Evolutionary conservation across 75 land plant species (phyloP), one percentile per base, ranked within the genome.

Genomic region (Adiantum capillusveneris): DNA sequence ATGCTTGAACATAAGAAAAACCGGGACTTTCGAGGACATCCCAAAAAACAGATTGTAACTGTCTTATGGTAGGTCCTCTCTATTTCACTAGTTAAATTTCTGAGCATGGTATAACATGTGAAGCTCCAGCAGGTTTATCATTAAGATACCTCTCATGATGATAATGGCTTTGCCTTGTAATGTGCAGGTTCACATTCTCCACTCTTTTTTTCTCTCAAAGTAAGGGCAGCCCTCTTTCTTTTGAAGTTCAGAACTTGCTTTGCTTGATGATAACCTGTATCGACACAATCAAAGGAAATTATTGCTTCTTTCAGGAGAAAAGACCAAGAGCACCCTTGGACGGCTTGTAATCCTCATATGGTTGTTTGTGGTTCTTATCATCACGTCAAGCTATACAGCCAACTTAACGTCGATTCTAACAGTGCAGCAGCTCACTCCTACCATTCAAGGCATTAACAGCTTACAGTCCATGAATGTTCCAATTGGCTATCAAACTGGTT

Each of bases 341-440:
- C 62, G 90, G 0, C 31, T 67, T 9, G 94, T 88, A 51, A 65
- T 88, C 43, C 54, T 88, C 34, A 60, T 88, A 20, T 88, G 90
- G 94, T 76, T 88, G 12, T 88, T 85, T 69, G 89, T 88, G 6
- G 90, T 88, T 19, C 58, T 88, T 55, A 88, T 85, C 31, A 70
- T 88, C 62, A 88, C 65, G 19, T 85, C 88, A 36, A 88, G 94
- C 69, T 88, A 88, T 67, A 88, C 86, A 12, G 94, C 94, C 42
- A 88, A 79, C 53, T 67, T 88, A 64, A 85, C 89, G 6, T 84
- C 93, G 16, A 79, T 88, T 42, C 81, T 88, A 17, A 88, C 93
- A 36, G 85, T 79, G 18, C 90, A 82, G 56, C 77, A 88, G 43
- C 75, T 88, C 39, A 61, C 81, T 20, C 69, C 85, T 0, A 44